Evolutionary conservation across 225 moss, liverwort and hornwort genomes (phyloP).

Genomic region (Antitrichia curtipendula): DNA sequence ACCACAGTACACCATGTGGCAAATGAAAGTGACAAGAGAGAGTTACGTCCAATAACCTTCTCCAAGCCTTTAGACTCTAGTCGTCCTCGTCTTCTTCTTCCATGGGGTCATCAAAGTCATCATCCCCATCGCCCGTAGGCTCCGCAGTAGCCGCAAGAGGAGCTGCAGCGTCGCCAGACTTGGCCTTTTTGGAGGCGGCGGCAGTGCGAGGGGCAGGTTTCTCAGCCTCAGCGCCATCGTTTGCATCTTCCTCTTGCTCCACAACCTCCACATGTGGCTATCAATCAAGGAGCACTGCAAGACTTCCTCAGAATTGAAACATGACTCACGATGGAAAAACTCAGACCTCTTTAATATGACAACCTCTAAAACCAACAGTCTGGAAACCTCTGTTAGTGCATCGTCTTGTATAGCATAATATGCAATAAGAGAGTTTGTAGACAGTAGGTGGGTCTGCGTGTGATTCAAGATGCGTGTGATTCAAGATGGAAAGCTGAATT

Average conservation of each 20-base stretch:
- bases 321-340: not conserved
- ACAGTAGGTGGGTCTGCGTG: too few relatives aligned
- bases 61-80: not conserved
- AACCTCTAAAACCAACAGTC: not conserved
- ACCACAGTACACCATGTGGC: not conserved
- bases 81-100: slow-evolving; percentile 80
- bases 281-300: slow-evolving; percentile 40
- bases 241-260: slow-evolving; percentile 97
- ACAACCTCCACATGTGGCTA: slow-evolving; percentile 83
- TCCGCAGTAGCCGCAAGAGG: slow-evolving; percentile 3
- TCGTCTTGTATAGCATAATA: too few relatives aligned
- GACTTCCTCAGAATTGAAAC: not conserved
- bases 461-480: too few relatives aligned
- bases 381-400: not conserved
- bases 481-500: too few relatives aligned
- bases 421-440: too few relatives aligned
- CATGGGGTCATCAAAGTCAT: slow-evolving; percentile 59
- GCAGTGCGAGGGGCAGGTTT: slow-evolving; percentile 20
- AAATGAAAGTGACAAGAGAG: not conserved
- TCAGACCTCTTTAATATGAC: not conserved
- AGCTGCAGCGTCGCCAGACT: slow-evolving; percentile 2
- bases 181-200: slow-evolving; percentile 19
- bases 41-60: not conserved
- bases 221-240: slow-evolving; percentile 72
- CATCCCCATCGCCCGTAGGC: slow-evolving; percentile 24